These are phyloP conservation scores for Chlamydomonas schloesseri DNA, from an alignment of 139 green algal genomes.

Conservation along the genomic window DNA sequence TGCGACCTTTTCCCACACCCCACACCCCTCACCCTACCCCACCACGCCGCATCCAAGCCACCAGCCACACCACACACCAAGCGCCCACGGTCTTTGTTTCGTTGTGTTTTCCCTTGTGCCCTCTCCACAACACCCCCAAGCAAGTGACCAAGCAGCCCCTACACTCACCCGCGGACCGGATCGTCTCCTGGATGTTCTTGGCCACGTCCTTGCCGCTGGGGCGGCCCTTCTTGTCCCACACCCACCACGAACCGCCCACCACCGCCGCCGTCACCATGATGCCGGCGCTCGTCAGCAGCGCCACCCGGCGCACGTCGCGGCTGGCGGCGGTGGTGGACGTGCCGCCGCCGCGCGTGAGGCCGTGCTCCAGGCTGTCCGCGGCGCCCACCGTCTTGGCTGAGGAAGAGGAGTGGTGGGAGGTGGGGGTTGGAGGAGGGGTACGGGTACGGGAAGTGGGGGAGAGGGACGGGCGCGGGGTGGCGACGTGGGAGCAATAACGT, in stretches of 20 bases:
- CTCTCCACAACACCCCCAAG: too few species aligned
- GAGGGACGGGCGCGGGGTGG: not conserved
- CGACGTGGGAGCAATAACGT: too few species aligned
- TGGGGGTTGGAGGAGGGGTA: not conserved
- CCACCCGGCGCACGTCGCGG: not conserved
- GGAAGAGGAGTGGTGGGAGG: not conserved
- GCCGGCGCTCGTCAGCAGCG: conserved; percentile 11
- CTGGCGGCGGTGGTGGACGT: not conserved
- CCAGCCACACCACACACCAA: too few species aligned
- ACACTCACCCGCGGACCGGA: conserved; percentile 18
- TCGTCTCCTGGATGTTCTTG: conserved; percentile 39
- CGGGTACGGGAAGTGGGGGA: too few species aligned
- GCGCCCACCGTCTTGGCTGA: conserved; percentile 33
- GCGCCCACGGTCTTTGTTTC: too few species aligned
- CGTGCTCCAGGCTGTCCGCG: conserved; percentile 6
- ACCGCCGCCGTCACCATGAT: conserved; percentile 16
- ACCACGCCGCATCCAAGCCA: too few species aligned
- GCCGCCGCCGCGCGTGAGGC: not conserved
- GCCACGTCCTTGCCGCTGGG: conserved; percentile 40
- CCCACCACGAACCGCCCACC: conserved; percentile 22
- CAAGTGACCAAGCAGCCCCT: too few species aligned
- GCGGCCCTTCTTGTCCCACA: conserved; percentile 41
- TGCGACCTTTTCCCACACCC: too few species aligned
- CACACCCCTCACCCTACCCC: too few species aligned
- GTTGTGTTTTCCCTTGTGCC: too few species aligned